Base-by-base conservation (phyloP, 73 alveolate genomes). In the Paramecium primaurelia region DNA sequence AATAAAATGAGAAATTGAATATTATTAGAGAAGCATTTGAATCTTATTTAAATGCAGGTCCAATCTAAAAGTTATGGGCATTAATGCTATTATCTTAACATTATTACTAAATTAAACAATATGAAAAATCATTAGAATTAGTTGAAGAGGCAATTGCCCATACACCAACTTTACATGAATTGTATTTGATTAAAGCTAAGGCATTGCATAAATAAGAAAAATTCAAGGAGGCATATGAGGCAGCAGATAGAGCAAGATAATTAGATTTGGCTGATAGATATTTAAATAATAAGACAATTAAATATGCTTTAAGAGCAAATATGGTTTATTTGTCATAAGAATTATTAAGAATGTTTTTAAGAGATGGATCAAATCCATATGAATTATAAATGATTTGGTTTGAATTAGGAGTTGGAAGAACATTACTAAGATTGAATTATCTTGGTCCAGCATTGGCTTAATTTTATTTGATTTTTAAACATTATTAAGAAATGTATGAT, bases 201-300 rank as follows among this genome's bases (percentile, higher is more conserved):
- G 93, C 96, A 45, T 95, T 93, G 64, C 93, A 94, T 77, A 95
- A 93, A 88, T 92, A 94, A 77, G 97, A 96, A 86, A 95, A 95
- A 86, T 91, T 47, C 47, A 86, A 92, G 37, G 97, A 94, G 38
- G 98, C 99, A 3, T 95, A 94, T 38, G 86, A 69, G 49, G 92
- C 96, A 8, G 95, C 95, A 93, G 97, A 96, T 7, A 95, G 58
- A 73, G 99, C 99, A 3, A 94, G 97, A 92, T 92, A 95, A 49
- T 88, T 98, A 60, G 99, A 98, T 95, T 93, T 96, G 86, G 98
- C 99, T 38, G 99, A 98, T 92, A 95, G 99, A 92, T 96, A 95
- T 92, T 95, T 97, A 59, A 98, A 98, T 92, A 99, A 98, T 22
- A 97, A 96, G 54, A 96, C 97, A 58, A 96, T 98, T 0, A 97